Conservation (phyloP, 2,329 filamentous ascomycete species). For the Venturia aucupariae region DNA sequence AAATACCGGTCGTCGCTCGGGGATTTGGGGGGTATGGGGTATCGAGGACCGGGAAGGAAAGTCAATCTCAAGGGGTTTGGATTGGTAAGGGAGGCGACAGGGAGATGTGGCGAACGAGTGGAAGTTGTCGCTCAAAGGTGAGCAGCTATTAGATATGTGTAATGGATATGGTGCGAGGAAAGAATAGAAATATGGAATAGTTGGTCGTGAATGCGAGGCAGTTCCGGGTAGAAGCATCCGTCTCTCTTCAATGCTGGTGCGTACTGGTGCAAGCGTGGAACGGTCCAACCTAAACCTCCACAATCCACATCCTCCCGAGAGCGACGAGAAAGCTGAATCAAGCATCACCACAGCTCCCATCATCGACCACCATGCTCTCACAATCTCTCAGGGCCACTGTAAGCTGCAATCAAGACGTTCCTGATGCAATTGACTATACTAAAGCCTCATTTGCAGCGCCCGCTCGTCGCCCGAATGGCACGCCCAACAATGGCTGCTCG, state of each 20-base stretch:
- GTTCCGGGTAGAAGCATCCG: not conserved
- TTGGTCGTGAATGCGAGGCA: not conserved
- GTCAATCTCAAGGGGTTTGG: not conserved
- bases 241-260: not conserved
- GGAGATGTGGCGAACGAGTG: not conserved
- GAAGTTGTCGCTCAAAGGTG: not conserved
- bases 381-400: slow-evolving; percentile 55
- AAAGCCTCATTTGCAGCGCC: slow-evolving; percentile 41
- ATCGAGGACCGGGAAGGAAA: not conserved
- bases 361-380: slow-evolving; percentile 42
- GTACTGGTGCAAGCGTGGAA: too few relatives aligned
- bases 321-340: not conserved
- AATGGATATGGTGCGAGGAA: not conserved
- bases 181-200: not conserved
- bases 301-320: not conserved
- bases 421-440: slow-evolving; percentile 19
- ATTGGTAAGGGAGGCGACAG: not conserved
- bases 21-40: not conserved
- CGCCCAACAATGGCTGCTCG: slow-evolving; percentile 48
- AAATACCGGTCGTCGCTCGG: not conserved
- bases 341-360: slow-evolving; percentile 3
- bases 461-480: slow-evolving; percentile 50
- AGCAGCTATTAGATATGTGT: not conserved
- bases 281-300: too few relatives aligned
- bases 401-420: slow-evolving; percentile 22